Evolutionary conservation across 2,329 filamentous ascomycete genomes (phyloP), one percentile per base, ranked within the genome.

Genomic region (Rutstroemia sp.): DNA sequence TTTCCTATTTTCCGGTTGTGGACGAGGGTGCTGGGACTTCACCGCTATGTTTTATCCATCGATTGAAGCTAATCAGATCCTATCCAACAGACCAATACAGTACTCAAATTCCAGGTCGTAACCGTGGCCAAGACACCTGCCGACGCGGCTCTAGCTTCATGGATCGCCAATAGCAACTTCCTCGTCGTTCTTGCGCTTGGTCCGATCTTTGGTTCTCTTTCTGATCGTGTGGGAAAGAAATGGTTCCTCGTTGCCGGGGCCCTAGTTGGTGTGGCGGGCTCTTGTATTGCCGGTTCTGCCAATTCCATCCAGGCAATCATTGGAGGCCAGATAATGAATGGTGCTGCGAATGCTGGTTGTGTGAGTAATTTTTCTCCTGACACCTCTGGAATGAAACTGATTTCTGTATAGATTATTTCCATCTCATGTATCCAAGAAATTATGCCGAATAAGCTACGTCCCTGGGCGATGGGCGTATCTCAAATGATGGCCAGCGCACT

Each of bases 381-480:
- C 9, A 19, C 16, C 23, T 5, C 25, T 19, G 19, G 12, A 5
- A 34, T 34, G 9, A 34, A 34, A 34, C 30, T 14, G 10, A 34
- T 10, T 16, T 45, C 10, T 39, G 5, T 17, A 2, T 17, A 60
- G 57, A 58, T 60, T 47, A 51, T 57, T 5, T 61, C 57, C 2
- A 58, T 63, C 40, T 61, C 61, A 16, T 57, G 49, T 21, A 61
- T 61, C 36, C 61, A 63, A 51, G 61, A 63, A 48, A 63, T 63
- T 36, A 51, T 63, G 36, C 57, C 59, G 3, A 63, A 61, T 27
- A 60, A 56, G 39, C 51, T 57, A 5, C 61, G 59, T 14, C 61
- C 61, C 5, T 60, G 47, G 39, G 61, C 51, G n/a, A 63, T 61
- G 48, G 61, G 59, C 4, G 51, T 61, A 19, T 57, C 57, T 6